Conservation (phyloP, 176 grass and related monocot species). For the Pontederia crassipes region DNA sequence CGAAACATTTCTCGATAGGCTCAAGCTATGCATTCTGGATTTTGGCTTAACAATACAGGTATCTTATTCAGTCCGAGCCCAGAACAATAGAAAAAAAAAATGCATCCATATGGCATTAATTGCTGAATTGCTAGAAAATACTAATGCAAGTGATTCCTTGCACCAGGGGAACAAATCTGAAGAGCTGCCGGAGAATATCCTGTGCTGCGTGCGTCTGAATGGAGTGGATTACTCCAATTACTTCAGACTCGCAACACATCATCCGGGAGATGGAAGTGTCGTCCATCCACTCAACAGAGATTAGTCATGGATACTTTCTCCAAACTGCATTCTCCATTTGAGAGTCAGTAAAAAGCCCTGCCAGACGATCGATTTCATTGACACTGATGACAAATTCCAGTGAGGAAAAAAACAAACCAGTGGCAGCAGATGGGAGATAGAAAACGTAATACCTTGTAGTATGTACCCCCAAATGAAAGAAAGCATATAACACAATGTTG, state of each 20-base stretch:
- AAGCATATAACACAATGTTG: no score
- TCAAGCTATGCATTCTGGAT: not conserved
- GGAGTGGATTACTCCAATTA: conserved; percentile 79
- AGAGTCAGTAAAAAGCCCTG: no score
- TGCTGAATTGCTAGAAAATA: not conserved
- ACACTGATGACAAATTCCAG: no score
- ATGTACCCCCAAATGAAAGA: no score
- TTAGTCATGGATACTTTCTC: no score
- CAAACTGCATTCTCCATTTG: no score
- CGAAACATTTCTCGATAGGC: not conserved
- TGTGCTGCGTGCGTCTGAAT: conserved; percentile 93
- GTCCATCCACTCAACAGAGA: no score
- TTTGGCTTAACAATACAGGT: conserved; percentile 1
- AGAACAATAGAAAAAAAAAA: not conserved
- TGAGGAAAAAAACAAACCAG: no score
- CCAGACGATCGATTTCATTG: no score
- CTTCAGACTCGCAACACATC: conserved; percentile 43
- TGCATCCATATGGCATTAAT: no score
- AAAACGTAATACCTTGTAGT: no score
- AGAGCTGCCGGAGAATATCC: conserved; percentile 81
- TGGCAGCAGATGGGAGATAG: no score
- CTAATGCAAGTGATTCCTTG: not conserved
- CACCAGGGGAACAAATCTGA: conserved; percentile 82
- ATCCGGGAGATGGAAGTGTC: conserved; percentile 12
- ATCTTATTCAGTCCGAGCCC: not conserved